phyloP scores from a whole-genome alignment of 106 monocot genomes.

The Chionographis japonica region DNA sequence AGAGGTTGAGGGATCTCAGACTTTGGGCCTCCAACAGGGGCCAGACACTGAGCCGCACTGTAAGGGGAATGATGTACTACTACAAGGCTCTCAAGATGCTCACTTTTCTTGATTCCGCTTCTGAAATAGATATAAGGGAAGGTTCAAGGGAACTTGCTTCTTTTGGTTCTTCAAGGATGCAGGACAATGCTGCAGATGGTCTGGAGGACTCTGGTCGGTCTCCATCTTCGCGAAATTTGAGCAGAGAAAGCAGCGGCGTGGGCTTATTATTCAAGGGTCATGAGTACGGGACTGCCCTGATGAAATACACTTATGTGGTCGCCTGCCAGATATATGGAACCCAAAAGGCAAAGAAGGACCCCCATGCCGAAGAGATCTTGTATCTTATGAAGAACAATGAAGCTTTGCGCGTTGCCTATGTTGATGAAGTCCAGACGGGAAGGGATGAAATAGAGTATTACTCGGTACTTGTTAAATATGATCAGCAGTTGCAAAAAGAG shows the following conservation, averaged over 20 bases:
- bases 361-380: constrained; percentile 77
- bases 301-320: constrained; percentile 99
- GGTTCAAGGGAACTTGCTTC: constrained; percentile 56
- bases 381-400: constrained; percentile 93
- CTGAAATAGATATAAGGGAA: constrained; percentile 75
- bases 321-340: constrained; percentile 93
- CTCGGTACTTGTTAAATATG: constrained; percentile 93
- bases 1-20: constrained; percentile 59
- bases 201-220: constrained; percentile 16
- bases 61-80: constrained; percentile 99
- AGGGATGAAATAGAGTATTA: constrained; percentile 60
- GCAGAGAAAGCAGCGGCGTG: constrained; percentile 57
- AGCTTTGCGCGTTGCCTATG: constrained; percentile 93
- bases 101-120: constrained; percentile 85
- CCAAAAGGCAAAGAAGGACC: constrained; percentile 81
- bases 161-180: constrained; percentile 38
- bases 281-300: constrained; percentile 76
- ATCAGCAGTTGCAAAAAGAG: constrained; percentile 66
- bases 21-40: constrained; percentile 95
- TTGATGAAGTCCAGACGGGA: constrained; percentile 60
- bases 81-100: constrained; percentile 93
- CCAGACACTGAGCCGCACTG: constrained; percentile 84
- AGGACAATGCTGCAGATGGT: constrained; percentile 20
- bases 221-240: constrained; percentile 39
- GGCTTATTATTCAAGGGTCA: constrained; percentile 55